Percentiles rank a stretch among this genome's conserved stretches.
Conservation (phyloP, 495 filamentous ascomycete species). For the Glutinoglossum americanum region DNA sequence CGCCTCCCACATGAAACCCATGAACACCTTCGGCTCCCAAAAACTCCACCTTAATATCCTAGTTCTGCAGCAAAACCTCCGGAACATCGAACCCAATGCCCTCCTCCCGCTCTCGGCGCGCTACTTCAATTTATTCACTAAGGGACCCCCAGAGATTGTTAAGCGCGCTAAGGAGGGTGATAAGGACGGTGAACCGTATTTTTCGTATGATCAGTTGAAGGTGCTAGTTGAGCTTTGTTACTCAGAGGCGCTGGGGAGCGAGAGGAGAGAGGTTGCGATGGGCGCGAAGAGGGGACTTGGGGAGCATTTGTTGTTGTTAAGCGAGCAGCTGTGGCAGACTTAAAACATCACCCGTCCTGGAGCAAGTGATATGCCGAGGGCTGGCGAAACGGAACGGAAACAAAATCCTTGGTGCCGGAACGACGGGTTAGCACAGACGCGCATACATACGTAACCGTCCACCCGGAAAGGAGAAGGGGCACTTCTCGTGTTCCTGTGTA, state of each 20-base stretch:
- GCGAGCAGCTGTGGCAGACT: slow-evolving; percentile 51
- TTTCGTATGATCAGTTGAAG: slow-evolving; percentile 61
- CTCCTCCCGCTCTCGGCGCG: slow-evolving; percentile 45
- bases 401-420: too few species aligned
- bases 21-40: slow-evolving; percentile 56
- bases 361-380: too few species aligned
- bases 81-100: slow-evolving; percentile 57
- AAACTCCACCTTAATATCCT: slow-evolving; percentile 79
- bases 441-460: too few species aligned
- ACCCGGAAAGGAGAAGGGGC: too few species aligned
- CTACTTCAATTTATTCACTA: slow-evolving; percentile 62
- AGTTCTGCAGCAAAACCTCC: slow-evolving; percentile 86
- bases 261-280: slow-evolving; percentile 50
- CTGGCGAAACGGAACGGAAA: too few species aligned
- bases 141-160: slow-evolving; percentile 50
- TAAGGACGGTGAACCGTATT: slow-evolving; percentile 15
- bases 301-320: slow-evolving; percentile 52
- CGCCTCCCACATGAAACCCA: slow-evolving; percentile 36
- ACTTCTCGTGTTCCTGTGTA: too few species aligned
- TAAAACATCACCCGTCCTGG: too few species aligned
- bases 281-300: slow-evolving; percentile 51
- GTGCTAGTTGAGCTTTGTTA: slow-evolving; percentile 68
- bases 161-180: slow-evolving; percentile 38
- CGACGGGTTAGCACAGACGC: too few species aligned
- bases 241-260: slow-evolving; percentile 50